These are phyloP conservation scores for Aureoboletus auriporus DNA, from an alignment of 768 basidiomycete species.

Conservation along the genomic window DNA sequence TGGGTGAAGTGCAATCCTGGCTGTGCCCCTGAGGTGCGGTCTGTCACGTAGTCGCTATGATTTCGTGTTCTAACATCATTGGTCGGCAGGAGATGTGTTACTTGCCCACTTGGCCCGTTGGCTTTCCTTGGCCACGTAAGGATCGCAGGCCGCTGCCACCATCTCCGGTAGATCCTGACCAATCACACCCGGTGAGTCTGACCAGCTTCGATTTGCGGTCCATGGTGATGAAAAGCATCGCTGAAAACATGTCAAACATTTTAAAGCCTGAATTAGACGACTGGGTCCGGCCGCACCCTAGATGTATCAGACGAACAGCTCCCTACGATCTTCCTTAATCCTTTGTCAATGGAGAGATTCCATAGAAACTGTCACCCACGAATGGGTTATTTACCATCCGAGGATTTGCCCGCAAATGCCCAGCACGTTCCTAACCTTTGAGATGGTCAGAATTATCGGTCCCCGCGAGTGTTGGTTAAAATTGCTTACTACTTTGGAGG, in stretches of 20 bases:
- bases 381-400: too few species aligned
- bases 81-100: conserved; percentile 16
- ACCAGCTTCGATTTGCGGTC: not conserved
- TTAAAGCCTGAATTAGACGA: conserved; percentile 3
- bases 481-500: too few species aligned
- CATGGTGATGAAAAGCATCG: not conserved
- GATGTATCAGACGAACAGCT: conserved; percentile 10
- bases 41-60: not conserved
- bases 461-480: too few species aligned
- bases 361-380: not conserved
- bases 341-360: not conserved
- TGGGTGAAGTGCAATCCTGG: conserved; percentile 19
- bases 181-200: not conserved
- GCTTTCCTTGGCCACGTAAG: not conserved
- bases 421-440: too few species aligned
- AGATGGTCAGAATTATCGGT: too few species aligned
- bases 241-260: not conserved
- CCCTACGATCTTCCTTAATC: not conserved
- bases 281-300: conserved; percentile 22
- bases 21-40: conserved; percentile 11
- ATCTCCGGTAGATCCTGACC: not conserved
- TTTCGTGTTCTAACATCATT: not conserved
- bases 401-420: too few species aligned
- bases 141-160: not conserved
- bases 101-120: conserved; percentile 15